phyloP scores from a whole-genome alignment of 352 stramenopile species.

The Phytophthora constricta region DNA sequence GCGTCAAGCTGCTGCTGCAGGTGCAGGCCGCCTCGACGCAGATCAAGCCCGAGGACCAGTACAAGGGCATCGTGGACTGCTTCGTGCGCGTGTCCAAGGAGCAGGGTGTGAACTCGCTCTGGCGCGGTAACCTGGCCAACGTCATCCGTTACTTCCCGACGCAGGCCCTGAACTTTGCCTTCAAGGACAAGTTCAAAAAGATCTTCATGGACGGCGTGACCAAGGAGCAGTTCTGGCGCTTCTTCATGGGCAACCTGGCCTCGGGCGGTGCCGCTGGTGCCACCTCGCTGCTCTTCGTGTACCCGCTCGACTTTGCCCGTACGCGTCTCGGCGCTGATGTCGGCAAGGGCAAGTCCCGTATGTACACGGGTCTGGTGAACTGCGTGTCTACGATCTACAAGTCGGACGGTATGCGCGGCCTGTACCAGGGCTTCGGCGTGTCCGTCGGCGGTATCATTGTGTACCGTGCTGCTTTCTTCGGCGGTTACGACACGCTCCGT shows the following conservation, averaged over 20 bases:
- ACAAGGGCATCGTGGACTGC: constrained; percentile 93
- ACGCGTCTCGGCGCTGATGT: constrained; percentile 99
- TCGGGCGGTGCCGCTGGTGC: constrained; percentile 97
- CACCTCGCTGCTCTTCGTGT: constrained; percentile 96
- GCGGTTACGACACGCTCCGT: constrained; percentile 97
- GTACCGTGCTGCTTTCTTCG: constrained; percentile 99
- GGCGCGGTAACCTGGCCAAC: constrained; percentile 92
- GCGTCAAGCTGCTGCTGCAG: constrained; percentile 93
- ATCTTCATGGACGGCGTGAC: constrained; percentile 87
- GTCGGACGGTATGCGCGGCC: constrained; percentile 85
- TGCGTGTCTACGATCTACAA: constrained; percentile 97
- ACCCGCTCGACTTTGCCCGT: constrained; percentile 98
- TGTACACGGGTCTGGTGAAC: constrained; percentile 98
- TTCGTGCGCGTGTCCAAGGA: constrained; percentile 90
- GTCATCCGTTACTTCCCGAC: constrained; percentile 94
- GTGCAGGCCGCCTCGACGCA: constrained; percentile 90
- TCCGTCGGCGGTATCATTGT: constrained; percentile 99
- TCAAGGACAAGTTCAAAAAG: constrained; percentile 95
- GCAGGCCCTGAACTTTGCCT: constrained; percentile 93
- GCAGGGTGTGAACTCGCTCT: constrained; percentile 90
- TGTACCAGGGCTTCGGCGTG: constrained; percentile 99
- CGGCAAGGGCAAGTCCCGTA: constrained; percentile 95
- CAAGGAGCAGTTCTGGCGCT: constrained; percentile 98
- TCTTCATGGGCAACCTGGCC: constrained; percentile 98
- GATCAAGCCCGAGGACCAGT: constrained; percentile 93